These are phyloP conservation scores for Pichia sp. DNA, from an alignment of 1,139 yeast species.

Conservation along the genomic window DNA sequence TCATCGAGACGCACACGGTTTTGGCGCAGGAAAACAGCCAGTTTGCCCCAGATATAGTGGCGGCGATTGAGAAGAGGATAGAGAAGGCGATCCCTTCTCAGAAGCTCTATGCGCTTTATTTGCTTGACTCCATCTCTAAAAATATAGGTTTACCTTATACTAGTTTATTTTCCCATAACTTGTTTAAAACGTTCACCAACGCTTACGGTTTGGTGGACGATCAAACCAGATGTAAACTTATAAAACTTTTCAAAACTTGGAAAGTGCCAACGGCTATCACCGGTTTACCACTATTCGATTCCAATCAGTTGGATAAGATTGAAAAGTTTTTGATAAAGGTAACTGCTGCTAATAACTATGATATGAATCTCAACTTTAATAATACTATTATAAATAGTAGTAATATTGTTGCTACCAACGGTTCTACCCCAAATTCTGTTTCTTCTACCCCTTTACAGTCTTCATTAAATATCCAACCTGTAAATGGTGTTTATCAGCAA, in stretches of 20 bases:
- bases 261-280: constrained; percentile 54
- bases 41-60: constrained; percentile 70
- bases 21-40: constrained; percentile 79
- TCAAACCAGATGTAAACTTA: constrained; percentile 62
- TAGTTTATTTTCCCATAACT: constrained; percentile 56
- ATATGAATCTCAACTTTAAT: constrained; percentile 8
- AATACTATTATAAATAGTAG: constrained; percentile 8
- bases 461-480: constrained; percentile 1
- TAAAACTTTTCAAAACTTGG: constrained; percentile 84
- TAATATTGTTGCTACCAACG: not conserved
- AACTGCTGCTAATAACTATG: constrained; percentile 30
- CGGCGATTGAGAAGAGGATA: constrained; percentile 61
- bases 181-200: constrained; percentile 63
- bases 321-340: constrained; percentile 65
- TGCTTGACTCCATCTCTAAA: constrained; percentile 89
- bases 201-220: constrained; percentile 77
- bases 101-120: constrained; percentile 74
- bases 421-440: constrained; percentile 1
- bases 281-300: constrained; percentile 64
- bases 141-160: constrained; percentile 87
- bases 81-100: constrained; percentile 69
- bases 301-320: constrained; percentile 61
- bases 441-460: not conserved
- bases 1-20: constrained; percentile 76
- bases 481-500: constrained; percentile 5